Percentiles rank a stretch among this genome's conserved stretches.
Conservation (phyloP, 2,329 filamentous ascomycete species). For the Cytospora piceae region DNA sequence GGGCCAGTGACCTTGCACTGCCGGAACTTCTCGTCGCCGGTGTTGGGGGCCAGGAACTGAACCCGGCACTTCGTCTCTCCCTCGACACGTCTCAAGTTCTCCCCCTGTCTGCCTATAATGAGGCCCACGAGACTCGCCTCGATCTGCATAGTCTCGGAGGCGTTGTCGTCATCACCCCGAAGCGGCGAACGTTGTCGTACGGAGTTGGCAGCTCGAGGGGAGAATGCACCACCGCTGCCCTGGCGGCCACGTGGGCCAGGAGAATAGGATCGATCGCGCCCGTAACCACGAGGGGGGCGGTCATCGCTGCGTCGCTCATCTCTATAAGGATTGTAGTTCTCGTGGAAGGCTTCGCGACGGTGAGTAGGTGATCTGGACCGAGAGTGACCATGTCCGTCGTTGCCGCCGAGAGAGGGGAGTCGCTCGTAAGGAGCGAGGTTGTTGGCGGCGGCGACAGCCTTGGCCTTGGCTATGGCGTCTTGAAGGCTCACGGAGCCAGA, state of each 20-base stretch:
- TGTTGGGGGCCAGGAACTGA: slow-evolving; percentile 80
- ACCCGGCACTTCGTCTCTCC: slow-evolving; percentile 80
- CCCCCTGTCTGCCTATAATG: slow-evolving; percentile 88
- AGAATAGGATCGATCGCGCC: slow-evolving; percentile 70
- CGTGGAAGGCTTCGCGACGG: slow-evolving; percentile 71
- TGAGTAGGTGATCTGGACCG: slow-evolving; percentile 74
- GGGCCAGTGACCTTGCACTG: slow-evolving; percentile 86
- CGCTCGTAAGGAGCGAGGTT: slow-evolving; percentile 69
- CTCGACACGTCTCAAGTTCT: slow-evolving; percentile 86
- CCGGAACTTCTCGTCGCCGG: slow-evolving; percentile 71
- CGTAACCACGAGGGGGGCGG: slow-evolving; percentile 57
- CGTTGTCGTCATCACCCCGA: slow-evolving; percentile 64
- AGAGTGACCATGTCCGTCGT: slow-evolving; percentile 59
- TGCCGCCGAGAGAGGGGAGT: slow-evolving; percentile 48
- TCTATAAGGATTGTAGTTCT: slow-evolving; percentile 80
- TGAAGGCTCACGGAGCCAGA: slow-evolving; percentile 82
- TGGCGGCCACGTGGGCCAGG: slow-evolving; percentile 57
- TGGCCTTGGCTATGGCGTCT: slow-evolving; percentile 83
- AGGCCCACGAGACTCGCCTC: slow-evolving; percentile 86
- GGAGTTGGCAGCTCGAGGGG: slow-evolving; percentile 58
- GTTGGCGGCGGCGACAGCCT: slow-evolving; percentile 79
- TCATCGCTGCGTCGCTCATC: slow-evolving; percentile 77
- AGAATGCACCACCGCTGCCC: slow-evolving; percentile 55
- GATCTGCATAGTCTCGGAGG: slow-evolving; percentile 78
- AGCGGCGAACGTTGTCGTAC: slow-evolving; percentile 62